Conservation (phyloP, 1,284 basidiomycete genomes). For the Ganoderma resinaceum region DNA sequence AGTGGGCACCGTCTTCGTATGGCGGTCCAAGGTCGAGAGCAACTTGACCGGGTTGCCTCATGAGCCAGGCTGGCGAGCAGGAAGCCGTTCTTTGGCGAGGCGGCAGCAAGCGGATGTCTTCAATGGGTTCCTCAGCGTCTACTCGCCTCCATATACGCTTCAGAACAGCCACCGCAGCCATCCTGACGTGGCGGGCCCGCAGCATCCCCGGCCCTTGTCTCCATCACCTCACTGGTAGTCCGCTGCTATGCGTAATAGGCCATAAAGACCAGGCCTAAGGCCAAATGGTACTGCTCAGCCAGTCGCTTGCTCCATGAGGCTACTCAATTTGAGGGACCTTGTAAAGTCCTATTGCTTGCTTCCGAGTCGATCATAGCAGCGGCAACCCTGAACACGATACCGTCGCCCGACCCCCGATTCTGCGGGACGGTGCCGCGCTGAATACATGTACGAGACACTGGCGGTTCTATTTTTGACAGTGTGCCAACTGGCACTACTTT, state of each 20-base stretch:
- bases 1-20: conserved; percentile 43
- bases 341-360: background rate
- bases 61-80: conserved; percentile 41
- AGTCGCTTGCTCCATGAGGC: background rate
- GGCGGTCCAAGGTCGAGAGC: conserved; percentile 73
- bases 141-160: background rate
- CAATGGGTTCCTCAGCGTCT: conserved; percentile 7
- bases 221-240: background rate
- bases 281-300: background rate
- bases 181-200: conserved; percentile 31
- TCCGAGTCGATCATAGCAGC: background rate
- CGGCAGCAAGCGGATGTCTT: conserved; percentile 10
- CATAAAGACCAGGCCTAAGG: background rate
- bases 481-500: conserved; percentile 31
- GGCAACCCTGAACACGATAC: background rate
- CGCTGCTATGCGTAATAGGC: background rate
- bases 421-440: background rate
- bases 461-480: background rate
- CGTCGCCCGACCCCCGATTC: background rate
- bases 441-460: background rate
- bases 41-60: conserved; percentile 66
- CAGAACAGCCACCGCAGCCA: conserved; percentile 30
- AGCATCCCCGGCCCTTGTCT: background rate
- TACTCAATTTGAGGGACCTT: no score
- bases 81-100: conserved; percentile 18